Evolutionary conservation across 192 early-diverging fungal genomes (phyloP).

Genomic region (Chytriomyces sp.): DNA sequence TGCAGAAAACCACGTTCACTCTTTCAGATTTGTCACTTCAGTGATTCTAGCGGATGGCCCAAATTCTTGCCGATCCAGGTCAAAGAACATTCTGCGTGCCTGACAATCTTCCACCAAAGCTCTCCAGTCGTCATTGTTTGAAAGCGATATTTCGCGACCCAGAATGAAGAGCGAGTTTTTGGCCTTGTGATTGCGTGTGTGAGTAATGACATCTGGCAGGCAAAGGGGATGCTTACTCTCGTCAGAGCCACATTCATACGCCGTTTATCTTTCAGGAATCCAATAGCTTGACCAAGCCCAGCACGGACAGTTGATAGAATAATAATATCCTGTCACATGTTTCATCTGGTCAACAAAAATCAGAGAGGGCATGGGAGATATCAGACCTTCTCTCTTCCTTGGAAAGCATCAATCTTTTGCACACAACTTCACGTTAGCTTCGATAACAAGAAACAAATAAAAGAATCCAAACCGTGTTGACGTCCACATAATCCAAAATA

Average conservation of each 20-base stretch:
- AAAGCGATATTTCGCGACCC: constrained; percentile 70
- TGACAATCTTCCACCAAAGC: constrained; percentile 74
- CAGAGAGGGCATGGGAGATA: background rate
- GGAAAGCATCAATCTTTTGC: constrained; percentile 81
- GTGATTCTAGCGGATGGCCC: constrained; percentile 12
- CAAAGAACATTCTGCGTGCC: constrained; percentile 40
- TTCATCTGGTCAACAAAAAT: too few relatives aligned
- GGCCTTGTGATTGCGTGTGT: constrained; percentile 46
- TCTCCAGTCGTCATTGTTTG: constrained; percentile 70
- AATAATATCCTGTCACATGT: constrained; percentile 70
- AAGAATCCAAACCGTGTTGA: constrained; percentile 76
- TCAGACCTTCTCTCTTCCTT: constrained; percentile 86
- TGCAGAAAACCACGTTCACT: too few relatives aligned
- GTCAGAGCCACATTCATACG: constrained; percentile 94
- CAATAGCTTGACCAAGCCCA: constrained; percentile 62
- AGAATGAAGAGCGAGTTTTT: constrained; percentile 82
- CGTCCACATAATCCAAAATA: constrained; percentile 77
- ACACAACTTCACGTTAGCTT: constrained; percentile 6
- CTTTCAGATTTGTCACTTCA: background rate
- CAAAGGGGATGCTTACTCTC: constrained; percentile 41
- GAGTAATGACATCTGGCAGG: background rate
- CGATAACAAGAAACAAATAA: constrained; percentile 28
- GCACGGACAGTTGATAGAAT: constrained; percentile 95
- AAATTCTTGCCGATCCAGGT: constrained; percentile 30
- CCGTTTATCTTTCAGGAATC: constrained; percentile 81